Evolutionary conservation across 2,329 filamentous ascomycete genomes (phyloP), one percentile per base, ranked within the genome.

Genomic region (Sporothrix curviconia): DNA sequence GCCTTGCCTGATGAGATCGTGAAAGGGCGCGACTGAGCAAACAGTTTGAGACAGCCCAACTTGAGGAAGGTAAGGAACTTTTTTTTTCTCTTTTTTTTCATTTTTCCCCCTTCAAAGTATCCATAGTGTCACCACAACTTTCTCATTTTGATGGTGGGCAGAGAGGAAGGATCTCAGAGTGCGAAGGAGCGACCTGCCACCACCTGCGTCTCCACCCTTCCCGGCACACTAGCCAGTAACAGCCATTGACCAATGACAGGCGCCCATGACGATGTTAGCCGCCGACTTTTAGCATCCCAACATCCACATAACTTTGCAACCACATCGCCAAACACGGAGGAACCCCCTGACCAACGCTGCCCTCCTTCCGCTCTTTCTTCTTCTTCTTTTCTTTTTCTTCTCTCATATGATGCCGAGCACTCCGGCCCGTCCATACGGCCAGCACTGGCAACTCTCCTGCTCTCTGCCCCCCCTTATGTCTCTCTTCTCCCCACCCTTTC

Each of bases 191-290:
- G 12, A 37, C 36, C 36, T 32, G 28, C 6, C 6, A 32, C 28
- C 28, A 6, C 36, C 7, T 37, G 4, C 15, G 12, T 4, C 12
- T 9, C 37, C 37, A 40, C 37, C 37, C 37, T 40, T 40, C 37
- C 37, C 37, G 37, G 6, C 37, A 5, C 25, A 25, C 39, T 30
- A 12, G 24, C 49, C 36, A 28, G 30, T 17, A 30, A 9, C 37
- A 43, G 37, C 50, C 40, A 55, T 55, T 55, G 53, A 12, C 53
- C 53, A 55, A 55, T 55, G 12, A 25, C 6, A 37, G 25, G 8
- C 22, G 19, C 19, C 47, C 12, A 25, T 51, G 47, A 25, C 32
- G 12, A 7, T 51, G 47, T 51, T 51, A 51, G 32, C 47, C 47
- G 47, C 47, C 47, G 47, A 39, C 47, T 19, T 51, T 51, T 32